A percentile compares a stretch with the other conserved stretches of the same genome.
These are phyloP conservation scores for Francoa sonchifolia DNA, from an alignment of 441 rosid species.

Conservation along the genomic window DNA sequence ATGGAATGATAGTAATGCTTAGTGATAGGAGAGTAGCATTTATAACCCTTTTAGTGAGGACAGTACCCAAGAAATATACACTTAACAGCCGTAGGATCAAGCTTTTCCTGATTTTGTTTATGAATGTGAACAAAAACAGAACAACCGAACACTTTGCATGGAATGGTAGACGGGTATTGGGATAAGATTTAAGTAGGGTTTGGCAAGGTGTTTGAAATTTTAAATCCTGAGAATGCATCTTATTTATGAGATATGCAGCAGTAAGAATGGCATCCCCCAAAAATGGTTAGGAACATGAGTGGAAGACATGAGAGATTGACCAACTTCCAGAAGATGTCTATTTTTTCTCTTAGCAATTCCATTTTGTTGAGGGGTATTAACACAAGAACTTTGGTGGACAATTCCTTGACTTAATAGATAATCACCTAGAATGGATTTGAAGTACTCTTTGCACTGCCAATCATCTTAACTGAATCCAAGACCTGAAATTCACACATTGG, in stretches of 20 bases:
- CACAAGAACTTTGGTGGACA: not conserved
- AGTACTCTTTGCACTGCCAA: not conserved
- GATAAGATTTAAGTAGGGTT: not conserved
- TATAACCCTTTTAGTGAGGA: not conserved
- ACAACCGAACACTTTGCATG: not conserved
- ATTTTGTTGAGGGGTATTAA: not conserved
- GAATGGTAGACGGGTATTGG: not conserved
- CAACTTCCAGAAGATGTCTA: not conserved
- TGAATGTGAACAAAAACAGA: conserved; percentile 1
- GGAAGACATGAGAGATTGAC: not conserved
- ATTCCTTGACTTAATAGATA: not conserved
- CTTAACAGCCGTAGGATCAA: not conserved
- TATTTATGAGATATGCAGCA: not conserved
- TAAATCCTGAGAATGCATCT: not conserved
- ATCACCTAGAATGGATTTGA: not conserved
- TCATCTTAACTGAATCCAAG: not conserved
- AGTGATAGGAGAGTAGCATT: not conserved
- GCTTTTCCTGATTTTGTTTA: not conserved
- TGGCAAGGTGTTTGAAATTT: not conserved
- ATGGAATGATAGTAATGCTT: not conserved
- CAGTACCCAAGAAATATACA: not conserved
- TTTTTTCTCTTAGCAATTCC: not conserved
- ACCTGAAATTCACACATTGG: not conserved
- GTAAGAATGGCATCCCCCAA: not conserved
- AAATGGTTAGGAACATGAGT: not conserved